Percentiles rank a stretch among this genome's conserved stretches.
Conservation (phyloP, 495 filamentous ascomycete species). For the Ramalina intermedia region DNA sequence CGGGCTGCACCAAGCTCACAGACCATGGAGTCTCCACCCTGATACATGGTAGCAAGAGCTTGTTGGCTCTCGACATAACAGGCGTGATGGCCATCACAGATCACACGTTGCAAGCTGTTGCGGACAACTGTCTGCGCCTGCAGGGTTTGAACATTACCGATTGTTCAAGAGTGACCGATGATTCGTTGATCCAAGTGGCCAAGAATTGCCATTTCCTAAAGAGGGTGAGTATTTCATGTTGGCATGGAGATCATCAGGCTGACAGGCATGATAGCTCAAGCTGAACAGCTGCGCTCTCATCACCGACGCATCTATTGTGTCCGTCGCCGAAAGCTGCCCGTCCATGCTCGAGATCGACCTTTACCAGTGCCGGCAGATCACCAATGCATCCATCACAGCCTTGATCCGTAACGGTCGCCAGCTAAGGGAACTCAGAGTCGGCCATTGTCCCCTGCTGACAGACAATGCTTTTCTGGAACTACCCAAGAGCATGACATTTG, state of each 20-base stretch:
- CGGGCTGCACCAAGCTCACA: conserved; percentile 72
- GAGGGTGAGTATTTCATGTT: conserved; percentile 41
- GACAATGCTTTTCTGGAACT: conserved; percentile 76
- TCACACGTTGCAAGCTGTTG: conserved; percentile 61
- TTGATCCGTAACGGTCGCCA: conserved; percentile 62
- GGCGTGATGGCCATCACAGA: conserved; percentile 68
- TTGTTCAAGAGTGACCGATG: conserved; percentile 72
- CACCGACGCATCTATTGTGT: conserved; percentile 62
- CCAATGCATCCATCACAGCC: conserved; percentile 63
- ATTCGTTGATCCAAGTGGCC: conserved; percentile 69
- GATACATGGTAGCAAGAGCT: conserved; percentile 60
- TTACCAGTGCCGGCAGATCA: conserved; percentile 67
- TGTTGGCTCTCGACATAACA: conserved; percentile 87
- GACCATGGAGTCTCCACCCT: conserved; percentile 71
- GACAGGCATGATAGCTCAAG: conserved; percentile 52
- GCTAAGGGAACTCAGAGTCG: conserved; percentile 76
- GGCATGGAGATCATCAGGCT: conserved; percentile 13
- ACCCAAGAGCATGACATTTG: conserved; percentile 52
- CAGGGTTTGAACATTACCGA: conserved; percentile 90
- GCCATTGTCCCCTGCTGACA: conserved; percentile 67
- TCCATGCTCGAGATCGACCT: conserved; percentile 95
- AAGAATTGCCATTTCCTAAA: conserved; percentile 76
- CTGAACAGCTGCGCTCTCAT: conserved; percentile 76
- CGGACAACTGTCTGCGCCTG: conserved; percentile 64
- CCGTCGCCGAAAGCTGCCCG: conserved; percentile 75